Conservation (phyloP, 2,329 filamentous ascomycete genomes). For the Aspergillus sp. region DNA sequence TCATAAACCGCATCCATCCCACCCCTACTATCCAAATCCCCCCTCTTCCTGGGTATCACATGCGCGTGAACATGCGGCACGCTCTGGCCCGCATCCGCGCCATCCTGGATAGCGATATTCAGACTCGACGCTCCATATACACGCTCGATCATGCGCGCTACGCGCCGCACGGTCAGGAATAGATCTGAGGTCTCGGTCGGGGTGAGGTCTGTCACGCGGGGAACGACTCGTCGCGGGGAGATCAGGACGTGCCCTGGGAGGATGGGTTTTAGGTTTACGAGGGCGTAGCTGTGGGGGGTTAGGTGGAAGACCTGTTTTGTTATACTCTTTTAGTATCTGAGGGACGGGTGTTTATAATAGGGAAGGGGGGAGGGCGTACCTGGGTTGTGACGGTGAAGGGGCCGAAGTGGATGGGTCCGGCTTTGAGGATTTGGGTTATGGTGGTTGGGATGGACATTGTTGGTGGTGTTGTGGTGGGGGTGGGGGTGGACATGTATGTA, state of each 20-base stretch:
- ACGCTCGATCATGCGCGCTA: conserved; percentile 72
- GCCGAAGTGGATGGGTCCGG: conserved; percentile 65
- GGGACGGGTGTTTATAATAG: background rate
- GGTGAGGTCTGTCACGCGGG: conserved; percentile 73
- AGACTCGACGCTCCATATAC: conserved; percentile 70
- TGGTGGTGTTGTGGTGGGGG: background rate
- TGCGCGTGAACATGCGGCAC: conserved; percentile 93
- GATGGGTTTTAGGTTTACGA: conserved; percentile 94
- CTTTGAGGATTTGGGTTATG: conserved; percentile 32
- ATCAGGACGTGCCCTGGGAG: conserved; percentile 91
- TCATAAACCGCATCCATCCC: conserved; percentile 77
- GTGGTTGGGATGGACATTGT: conserved; percentile 16
- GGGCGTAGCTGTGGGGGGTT: conserved; percentile 76
- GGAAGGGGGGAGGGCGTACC: conserved; percentile 45
- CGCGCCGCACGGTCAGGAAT: conserved; percentile 80
- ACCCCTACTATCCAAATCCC: conserved; percentile 58
- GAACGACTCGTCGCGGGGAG: conserved; percentile 70
- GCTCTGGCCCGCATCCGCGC: conserved; percentile 84
- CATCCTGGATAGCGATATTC: conserved; percentile 95
- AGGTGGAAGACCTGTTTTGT: conserved; percentile 74
- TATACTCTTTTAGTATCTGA: too few relatives aligned
- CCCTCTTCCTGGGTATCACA: conserved; percentile 72
- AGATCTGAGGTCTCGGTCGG: conserved; percentile 76
- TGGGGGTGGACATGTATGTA: background rate
- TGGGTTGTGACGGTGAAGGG: conserved; percentile 74